Percentiles rank a stretch among this genome's conserved stretches.
Conservation (phyloP, 2,329 filamentous ascomycete species). For the Colletotrichum incanum region DNA sequence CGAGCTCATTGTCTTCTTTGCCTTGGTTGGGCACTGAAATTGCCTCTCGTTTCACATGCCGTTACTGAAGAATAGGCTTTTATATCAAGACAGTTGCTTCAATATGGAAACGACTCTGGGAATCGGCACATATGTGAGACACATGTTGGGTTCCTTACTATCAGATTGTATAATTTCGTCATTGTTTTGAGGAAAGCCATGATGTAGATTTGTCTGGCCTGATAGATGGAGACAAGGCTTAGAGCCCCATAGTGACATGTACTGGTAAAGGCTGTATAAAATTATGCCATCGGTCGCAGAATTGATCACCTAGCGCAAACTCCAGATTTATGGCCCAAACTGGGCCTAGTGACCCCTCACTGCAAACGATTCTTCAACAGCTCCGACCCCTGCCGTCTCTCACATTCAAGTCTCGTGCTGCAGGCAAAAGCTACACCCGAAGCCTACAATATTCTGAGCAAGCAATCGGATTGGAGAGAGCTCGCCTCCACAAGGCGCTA, state of each 20-base stretch:
- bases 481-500: slow-evolving; percentile 3
- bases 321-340: neutral
- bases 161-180: slow-evolving; percentile 15
- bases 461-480: neutral
- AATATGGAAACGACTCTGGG: slow-evolving; percentile 19
- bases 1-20: slow-evolving; percentile 5
- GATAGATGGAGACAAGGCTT: neutral
- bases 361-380: neutral
- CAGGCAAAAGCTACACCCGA: neutral
- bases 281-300: neutral
- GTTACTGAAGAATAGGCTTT: neutral
- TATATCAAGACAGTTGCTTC: neutral
- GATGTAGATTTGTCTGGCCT: neutral
- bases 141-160: slow-evolving; percentile 25
- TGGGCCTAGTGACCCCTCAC: neutral
- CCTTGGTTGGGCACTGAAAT: slow-evolving; percentile 14
- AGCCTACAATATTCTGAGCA: neutral
- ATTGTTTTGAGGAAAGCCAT: slow-evolving; percentile 14
- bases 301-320: neutral
- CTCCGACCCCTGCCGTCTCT: slow-evolving; percentile 19
- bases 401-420: neutral
- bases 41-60: slow-evolving; percentile 19
- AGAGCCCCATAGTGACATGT: neutral
- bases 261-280: neutral
- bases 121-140: neutral